Percentiles rank a stretch among this genome's conserved stretches.
phyloP scores from a whole-genome alignment of 805 yeast genomes.

The Sugiyamaella boreocaroliniensis region DNA sequence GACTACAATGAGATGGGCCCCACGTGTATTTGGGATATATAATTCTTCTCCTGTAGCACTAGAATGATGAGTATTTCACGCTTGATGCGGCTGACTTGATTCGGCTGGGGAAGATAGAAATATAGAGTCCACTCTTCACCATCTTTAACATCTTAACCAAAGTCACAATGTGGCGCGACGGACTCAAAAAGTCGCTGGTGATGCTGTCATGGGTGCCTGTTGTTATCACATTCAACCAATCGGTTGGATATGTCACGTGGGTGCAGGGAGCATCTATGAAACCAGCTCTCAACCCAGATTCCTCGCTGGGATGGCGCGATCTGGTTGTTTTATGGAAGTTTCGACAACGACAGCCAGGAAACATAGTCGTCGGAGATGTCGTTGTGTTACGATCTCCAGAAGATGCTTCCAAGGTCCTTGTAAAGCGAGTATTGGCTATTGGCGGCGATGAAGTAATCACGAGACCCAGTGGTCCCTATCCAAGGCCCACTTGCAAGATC shows the following conservation, averaged over 20 bases:
- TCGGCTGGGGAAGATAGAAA: not conserved
- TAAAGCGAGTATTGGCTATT: slow-evolving; percentile 71
- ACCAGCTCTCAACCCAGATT: slow-evolving; percentile 75
- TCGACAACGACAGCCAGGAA: slow-evolving; percentile 42
- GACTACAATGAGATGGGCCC: slow-evolving; percentile 79
- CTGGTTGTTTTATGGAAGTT: slow-evolving; percentile 62
- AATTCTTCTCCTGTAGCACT: not conserved
- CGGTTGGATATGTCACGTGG: slow-evolving; percentile 64
- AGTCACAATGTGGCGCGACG: slow-evolving; percentile 4
- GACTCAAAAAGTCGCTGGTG: slow-evolving; percentile 22
- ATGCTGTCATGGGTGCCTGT: slow-evolving; percentile 77
- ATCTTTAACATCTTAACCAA: not conserved
- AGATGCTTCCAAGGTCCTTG: slow-evolving; percentile 68
- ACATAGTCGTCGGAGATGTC: slow-evolving; percentile 59
- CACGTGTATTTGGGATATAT: slow-evolving; percentile 64
- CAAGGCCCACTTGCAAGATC: slow-evolving; percentile 50
- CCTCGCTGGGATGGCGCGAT: slow-evolving; percentile 33
- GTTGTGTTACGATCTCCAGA: slow-evolving; percentile 71
- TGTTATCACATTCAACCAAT: slow-evolving; percentile 56
- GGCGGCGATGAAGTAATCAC: slow-evolving; percentile 66
- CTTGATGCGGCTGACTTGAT: not conserved
- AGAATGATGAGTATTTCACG: not conserved
- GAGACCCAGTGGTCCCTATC: slow-evolving; percentile 43
- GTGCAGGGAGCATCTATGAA: slow-evolving; percentile 82
- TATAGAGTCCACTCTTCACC: not conserved